A percentile compares a stretch with the other conserved stretches of the same genome.
Conservation (phyloP, 108 stramenopile species). For the Hondaea fermentalgiana region DNA sequence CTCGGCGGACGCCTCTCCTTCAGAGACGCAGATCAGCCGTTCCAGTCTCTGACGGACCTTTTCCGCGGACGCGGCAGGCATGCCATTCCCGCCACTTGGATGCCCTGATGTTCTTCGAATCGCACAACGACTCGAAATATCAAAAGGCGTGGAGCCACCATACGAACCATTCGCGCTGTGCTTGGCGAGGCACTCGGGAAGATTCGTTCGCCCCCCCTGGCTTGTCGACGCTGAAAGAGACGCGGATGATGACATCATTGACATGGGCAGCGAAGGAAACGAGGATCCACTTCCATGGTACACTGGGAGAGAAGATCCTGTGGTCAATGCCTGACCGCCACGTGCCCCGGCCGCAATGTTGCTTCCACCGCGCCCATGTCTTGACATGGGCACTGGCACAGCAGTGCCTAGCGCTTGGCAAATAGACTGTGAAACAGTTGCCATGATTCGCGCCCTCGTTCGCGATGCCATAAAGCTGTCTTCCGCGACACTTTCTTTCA, state of each 20-base stretch:
- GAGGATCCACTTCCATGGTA: too few relatives aligned
- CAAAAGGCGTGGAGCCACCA: background rate
- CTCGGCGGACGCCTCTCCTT: too few relatives aligned
- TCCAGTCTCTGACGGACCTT: background rate
- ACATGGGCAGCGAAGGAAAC: too few relatives aligned
- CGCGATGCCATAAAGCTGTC: background rate
- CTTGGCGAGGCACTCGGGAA: background rate
- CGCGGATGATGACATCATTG: background rate
- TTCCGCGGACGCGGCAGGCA: background rate
- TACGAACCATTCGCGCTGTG: background rate
- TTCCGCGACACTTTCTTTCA: background rate
- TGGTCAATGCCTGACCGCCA: too few relatives aligned
- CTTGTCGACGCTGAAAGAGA: background rate
- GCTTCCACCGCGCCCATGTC: too few relatives aligned
- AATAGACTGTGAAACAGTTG: background rate
- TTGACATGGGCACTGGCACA: too few relatives aligned
- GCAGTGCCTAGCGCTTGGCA: background rate
- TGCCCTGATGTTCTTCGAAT: background rate
- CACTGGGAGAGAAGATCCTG: too few relatives aligned
- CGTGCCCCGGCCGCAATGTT: too few relatives aligned
- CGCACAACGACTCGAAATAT: background rate
- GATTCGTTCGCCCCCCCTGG: background rate
- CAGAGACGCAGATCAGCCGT: background rate
- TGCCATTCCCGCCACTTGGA: background rate
- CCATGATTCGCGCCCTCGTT: background rate